Conservation (phyloP, 2,329 filamentous ascomycete species). For the Calonectria hongkongensis region DNA sequence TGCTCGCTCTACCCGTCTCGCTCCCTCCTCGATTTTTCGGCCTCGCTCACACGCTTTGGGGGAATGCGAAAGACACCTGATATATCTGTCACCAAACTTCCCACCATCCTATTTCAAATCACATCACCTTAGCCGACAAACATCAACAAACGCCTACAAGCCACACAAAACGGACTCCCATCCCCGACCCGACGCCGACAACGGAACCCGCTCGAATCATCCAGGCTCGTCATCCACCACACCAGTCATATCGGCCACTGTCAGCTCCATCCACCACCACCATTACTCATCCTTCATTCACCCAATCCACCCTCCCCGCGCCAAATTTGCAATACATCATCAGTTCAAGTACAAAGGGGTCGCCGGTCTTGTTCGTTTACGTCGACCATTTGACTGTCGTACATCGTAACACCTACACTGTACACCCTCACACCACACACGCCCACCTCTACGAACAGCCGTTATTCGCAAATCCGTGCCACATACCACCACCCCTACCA, state of each 20-base stretch:
- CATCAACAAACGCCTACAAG: slow-evolving; percentile 23
- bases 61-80: slow-evolving; percentile 23
- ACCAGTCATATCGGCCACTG: slow-evolving; percentile 29
- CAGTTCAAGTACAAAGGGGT: slow-evolving; percentile 26
- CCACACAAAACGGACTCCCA: slow-evolving; percentile 13
- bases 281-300: slow-evolving; percentile 37
- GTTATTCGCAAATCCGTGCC: slow-evolving; percentile 28
- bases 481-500: slow-evolving; percentile 26
- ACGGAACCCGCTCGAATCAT: slow-evolving; percentile 40
- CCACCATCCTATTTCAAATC: slow-evolving; percentile 38
- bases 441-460: slow-evolving; percentile 11
- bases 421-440: slow-evolving; percentile 16
- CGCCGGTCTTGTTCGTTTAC: slow-evolving; percentile 4
- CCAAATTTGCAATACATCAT: not conserved
- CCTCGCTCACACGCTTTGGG: slow-evolving; percentile 31
- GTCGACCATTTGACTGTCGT: slow-evolving; percentile 20
- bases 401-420: slow-evolving; percentile 30
- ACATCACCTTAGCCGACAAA: slow-evolving; percentile 33
- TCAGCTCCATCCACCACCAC: slow-evolving; percentile 27
- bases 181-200: slow-evolving; percentile 32
- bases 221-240: slow-evolving; percentile 25
- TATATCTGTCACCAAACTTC: slow-evolving; percentile 38
- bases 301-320: slow-evolving; percentile 12
- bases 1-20: slow-evolving; percentile 24
- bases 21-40: slow-evolving; percentile 36